phyloP scores from a whole-genome alignment of 495 filamentous ascomycete genomes.

The Massariosphaeria phaeospora region DNA sequence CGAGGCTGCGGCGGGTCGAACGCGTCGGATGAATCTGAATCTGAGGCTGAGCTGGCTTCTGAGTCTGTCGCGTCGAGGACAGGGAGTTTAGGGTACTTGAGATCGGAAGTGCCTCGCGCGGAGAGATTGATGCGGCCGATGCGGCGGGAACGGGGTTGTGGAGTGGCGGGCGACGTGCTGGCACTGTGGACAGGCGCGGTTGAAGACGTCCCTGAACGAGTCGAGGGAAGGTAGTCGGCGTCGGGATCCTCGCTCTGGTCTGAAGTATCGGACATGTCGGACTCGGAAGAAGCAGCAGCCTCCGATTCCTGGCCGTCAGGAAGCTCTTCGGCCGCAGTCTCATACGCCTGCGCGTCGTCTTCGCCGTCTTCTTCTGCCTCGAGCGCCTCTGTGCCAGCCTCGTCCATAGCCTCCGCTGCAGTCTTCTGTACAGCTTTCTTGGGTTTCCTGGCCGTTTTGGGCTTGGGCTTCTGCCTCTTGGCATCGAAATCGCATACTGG shows the following conservation, averaged over 20 bases:
- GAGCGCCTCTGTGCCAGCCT: neutral
- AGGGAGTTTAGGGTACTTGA: slow-evolving; percentile 6
- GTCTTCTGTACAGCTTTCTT: slow-evolving; percentile 1
- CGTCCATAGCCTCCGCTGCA: neutral
- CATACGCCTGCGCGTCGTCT: slow-evolving; percentile 27
- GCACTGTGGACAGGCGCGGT: neutral
- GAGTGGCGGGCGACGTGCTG: neutral
- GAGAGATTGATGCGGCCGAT: slow-evolving; percentile 16
- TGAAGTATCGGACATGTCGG: slow-evolving; percentile 6
- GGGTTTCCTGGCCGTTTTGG: neutral
- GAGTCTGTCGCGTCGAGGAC: neutral
- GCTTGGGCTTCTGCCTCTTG: too few relatives aligned
- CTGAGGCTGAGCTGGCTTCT: neutral
- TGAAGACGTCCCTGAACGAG: neutral
- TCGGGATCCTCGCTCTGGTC: neutral
- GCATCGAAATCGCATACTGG: slow-evolving; percentile 14
- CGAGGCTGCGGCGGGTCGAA: slow-evolving; percentile 1
- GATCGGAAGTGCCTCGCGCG: neutral
- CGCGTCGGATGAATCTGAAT: slow-evolving; percentile 4
- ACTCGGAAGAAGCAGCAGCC: slow-evolving; percentile 1
- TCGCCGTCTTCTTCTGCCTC: slow-evolving; percentile 23
- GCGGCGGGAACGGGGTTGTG: neutral
- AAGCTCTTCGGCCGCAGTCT: slow-evolving; percentile 25
- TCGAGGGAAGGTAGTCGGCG: slow-evolving; percentile 7
- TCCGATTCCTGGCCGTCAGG: slow-evolving; percentile 7